These are phyloP conservation scores for Cutaneotrichosporon arboriforme DNA, from an alignment of 1,284 basidiomycete species.

Conservation along the genomic window DNA sequence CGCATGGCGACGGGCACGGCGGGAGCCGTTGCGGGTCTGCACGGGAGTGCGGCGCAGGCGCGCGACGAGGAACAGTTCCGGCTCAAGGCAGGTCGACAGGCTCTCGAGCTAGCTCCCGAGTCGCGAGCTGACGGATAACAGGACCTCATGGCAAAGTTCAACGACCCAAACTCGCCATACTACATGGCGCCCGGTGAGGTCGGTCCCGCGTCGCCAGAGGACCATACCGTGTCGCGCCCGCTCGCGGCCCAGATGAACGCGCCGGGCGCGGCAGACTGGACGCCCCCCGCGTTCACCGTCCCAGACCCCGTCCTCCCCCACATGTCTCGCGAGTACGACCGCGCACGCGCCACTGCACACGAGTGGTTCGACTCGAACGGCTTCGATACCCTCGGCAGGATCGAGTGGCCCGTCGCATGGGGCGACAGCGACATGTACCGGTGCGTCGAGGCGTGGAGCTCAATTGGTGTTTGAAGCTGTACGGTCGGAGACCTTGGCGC, in stretches of 20 bases:
- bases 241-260: slow-evolving; percentile 8
- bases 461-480: too few species aligned
- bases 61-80: too few species aligned
- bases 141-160: slow-evolving; percentile 37
- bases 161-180: slow-evolving; percentile 36
- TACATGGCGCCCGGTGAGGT: slow-evolving; percentile 36
- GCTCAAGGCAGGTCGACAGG: too few species aligned
- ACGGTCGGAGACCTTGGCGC: too few species aligned
- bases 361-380: slow-evolving; percentile 27
- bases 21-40: too few species aligned
- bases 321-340: slow-evolving; percentile 10
- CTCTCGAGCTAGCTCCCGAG: too few species aligned
- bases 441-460: slow-evolving; percentile 23
- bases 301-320: slow-evolving; percentile 9
- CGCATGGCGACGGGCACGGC: too few species aligned
- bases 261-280: not conserved
- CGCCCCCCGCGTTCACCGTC: not conserved
- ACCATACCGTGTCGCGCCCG: slow-evolving; percentile 30
- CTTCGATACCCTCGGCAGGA: slow-evolving; percentile 30
- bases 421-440: slow-evolving; percentile 45
- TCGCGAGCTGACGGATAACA: slow-evolving; percentile 2
- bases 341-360: slow-evolving; percentile 14
- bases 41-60: too few species aligned
- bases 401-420: slow-evolving; percentile 46
- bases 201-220: slow-evolving; percentile 39